Percentiles rank a stretch among this genome's conserved stretches.
phyloP scores from a whole-genome alignment of 148 eudicot species.

The Nyssa sinensis region DNA sequence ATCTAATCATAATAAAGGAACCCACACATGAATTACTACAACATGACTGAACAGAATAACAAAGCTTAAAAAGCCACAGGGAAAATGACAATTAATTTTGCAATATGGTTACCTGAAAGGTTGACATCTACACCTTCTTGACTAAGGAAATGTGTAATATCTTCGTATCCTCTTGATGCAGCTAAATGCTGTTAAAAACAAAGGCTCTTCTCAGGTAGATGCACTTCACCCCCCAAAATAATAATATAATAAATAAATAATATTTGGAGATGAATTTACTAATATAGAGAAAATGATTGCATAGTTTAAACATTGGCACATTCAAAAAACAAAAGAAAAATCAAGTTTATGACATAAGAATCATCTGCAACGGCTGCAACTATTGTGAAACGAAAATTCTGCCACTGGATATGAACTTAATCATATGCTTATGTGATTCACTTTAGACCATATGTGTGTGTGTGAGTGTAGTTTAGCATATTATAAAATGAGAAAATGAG shows the following conservation, averaged over 20 bases:
- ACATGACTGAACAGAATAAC: neutral
- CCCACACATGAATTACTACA: neutral
- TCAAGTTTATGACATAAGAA: too few relatives aligned
- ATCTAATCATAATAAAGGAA: conserved; percentile 39
- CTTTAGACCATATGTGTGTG: neutral
- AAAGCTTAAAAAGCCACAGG: neutral
- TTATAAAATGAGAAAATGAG: neutral
- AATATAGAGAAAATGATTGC: neutral
- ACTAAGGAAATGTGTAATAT: conserved; percentile 55
- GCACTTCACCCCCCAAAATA: too few relatives aligned
- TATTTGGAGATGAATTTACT: too few relatives aligned
- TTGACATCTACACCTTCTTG: conserved; percentile 69
- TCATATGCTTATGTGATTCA: too few relatives aligned
- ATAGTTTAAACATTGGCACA: too few relatives aligned
- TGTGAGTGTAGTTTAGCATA: neutral
- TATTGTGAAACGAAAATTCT: too few relatives aligned
- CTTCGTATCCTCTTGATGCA: conserved; percentile 81
- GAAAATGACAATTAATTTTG: neutral
- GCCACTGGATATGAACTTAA: too few relatives aligned
- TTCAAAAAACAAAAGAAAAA: too few relatives aligned
- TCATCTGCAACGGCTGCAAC: too few relatives aligned
- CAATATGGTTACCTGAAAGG: conserved; percentile 47
- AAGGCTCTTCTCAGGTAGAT: neutral
- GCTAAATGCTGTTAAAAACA: conserved; percentile 70
- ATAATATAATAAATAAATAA: too few relatives aligned